Conservation (phyloP, 805 yeast genomes). For the Hanseniaspora clermontiae region DNA sequence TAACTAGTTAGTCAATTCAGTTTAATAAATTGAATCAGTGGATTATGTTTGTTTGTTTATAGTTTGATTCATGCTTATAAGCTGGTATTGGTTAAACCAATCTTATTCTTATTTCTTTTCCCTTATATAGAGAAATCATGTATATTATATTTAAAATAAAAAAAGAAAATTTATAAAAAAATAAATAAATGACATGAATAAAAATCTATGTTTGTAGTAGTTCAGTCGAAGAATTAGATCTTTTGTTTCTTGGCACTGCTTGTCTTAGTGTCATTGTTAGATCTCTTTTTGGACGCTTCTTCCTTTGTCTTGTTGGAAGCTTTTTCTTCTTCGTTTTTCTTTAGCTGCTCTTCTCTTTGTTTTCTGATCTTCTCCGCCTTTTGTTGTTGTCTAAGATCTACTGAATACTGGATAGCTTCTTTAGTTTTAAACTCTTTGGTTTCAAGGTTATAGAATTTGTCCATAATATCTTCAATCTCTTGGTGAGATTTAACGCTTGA, state of each 20-base stretch:
- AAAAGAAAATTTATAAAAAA: not conserved
- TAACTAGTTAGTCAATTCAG: not conserved
- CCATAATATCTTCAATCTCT: constrained; percentile 29
- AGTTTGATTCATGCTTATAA: constrained; percentile 2
- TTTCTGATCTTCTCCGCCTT: not conserved
- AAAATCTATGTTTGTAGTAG: no score
- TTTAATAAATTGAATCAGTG: not conserved
- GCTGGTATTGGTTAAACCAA: not conserved
- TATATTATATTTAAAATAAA: not conserved
- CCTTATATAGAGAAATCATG: not conserved
- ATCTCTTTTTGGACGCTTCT: not conserved
- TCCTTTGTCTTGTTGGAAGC: not conserved
- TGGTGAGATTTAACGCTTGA: constrained; percentile 44
- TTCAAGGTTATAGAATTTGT: constrained; percentile 15
- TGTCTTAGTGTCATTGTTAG: not conserved
- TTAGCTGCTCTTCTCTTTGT: constrained; percentile 6
- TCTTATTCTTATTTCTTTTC: not conserved
- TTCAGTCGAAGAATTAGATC: not conserved
- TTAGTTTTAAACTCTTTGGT: constrained; percentile 15
- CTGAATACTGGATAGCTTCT: constrained; percentile 18
- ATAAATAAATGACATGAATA: not conserved
- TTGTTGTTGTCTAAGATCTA: constrained; percentile 16
- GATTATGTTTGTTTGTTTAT: constrained; percentile 9
- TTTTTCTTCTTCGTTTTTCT: constrained; percentile 6
- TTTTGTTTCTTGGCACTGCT: constrained; percentile 8